Conservation (phyloP, 768 basidiomycete species). For the Lanmaoa rubissima region DNA sequence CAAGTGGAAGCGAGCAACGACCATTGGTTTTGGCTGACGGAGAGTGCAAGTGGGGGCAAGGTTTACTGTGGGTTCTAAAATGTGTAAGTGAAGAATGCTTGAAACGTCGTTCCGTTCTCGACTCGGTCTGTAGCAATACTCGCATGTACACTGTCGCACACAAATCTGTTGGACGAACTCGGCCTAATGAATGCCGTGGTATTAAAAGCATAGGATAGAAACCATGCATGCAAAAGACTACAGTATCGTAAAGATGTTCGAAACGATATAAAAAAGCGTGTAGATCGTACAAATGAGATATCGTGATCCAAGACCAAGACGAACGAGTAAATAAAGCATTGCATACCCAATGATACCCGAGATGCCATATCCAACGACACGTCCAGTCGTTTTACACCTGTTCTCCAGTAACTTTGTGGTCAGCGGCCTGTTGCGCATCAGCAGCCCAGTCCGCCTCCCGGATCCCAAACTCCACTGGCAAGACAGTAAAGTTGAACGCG, state of each 20-base stretch:
- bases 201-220: background rate
- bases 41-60: constrained; percentile 10
- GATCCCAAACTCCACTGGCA: constrained; percentile 25
- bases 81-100: no score
- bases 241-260: background rate
- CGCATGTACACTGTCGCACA: background rate
- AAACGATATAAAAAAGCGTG: background rate
- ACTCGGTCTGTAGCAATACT: background rate
- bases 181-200: background rate
- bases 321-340: background rate
- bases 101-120: background rate
- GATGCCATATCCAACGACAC: no score
- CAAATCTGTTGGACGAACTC: no score
- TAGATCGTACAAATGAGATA: background rate
- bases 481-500: constrained; percentile 45
- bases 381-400: background rate
- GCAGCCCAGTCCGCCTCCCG: constrained; percentile 22
- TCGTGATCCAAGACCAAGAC: background rate
- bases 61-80: background rate
- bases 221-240: background rate
- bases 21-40: constrained; percentile 26
- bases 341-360: background rate
- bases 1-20: constrained; percentile 20
- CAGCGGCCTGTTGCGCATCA: background rate
- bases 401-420: no score